A percentile compares a stretch with the other conserved stretches of the same genome.
These are phyloP conservation scores for Rhododendron ferrugineum DNA, from an alignment of 148 eudicot genomes.

Conservation along the genomic window DNA sequence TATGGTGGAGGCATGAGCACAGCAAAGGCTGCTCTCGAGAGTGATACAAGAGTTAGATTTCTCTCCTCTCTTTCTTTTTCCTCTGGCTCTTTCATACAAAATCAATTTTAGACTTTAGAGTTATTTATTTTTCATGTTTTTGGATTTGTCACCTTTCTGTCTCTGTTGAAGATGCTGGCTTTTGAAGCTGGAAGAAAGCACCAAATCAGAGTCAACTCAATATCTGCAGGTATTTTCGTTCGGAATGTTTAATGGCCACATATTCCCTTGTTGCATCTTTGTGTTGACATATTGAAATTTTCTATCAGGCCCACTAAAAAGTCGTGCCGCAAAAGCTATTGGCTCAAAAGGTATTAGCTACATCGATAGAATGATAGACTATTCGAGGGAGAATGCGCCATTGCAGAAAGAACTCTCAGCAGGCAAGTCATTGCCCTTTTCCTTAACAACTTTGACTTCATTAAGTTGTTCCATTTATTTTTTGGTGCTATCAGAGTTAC, in stretches of 20 bases:
- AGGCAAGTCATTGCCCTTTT: constrained; percentile 34
- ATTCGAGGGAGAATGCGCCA: constrained; percentile 84
- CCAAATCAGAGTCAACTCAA: constrained; percentile 90
- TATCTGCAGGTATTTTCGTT: constrained; percentile 76
- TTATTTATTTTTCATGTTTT: not conserved
- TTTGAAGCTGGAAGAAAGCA: constrained; percentile 96
- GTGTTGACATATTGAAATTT: not conserved
- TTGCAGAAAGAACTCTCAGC: constrained; percentile 88
- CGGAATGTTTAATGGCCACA: not conserved
- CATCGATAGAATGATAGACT: constrained; percentile 93
- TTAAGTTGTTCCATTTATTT: not conserved
- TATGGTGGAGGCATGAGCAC: constrained; percentile 99
- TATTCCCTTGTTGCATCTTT: not conserved
- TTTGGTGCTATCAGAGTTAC: not conserved
- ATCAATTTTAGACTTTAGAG: not conserved
- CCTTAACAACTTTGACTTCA: not conserved
- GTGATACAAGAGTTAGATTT: constrained; percentile 74
- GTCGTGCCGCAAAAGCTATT: constrained; percentile 98
- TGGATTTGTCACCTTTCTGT: not conserved
- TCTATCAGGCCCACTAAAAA: constrained; percentile 77
- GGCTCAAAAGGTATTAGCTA: constrained; percentile 34
- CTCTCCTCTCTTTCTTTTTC: not conserved
- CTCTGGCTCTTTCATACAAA: not conserved
- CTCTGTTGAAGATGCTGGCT: constrained; percentile 63
- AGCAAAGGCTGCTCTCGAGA: constrained; percentile 95